Evolutionary conservation across 768 basidiomycete species (phyloP), one percentile per base, ranked within the genome.

Genomic region (Cantharellus anzutake): DNA sequence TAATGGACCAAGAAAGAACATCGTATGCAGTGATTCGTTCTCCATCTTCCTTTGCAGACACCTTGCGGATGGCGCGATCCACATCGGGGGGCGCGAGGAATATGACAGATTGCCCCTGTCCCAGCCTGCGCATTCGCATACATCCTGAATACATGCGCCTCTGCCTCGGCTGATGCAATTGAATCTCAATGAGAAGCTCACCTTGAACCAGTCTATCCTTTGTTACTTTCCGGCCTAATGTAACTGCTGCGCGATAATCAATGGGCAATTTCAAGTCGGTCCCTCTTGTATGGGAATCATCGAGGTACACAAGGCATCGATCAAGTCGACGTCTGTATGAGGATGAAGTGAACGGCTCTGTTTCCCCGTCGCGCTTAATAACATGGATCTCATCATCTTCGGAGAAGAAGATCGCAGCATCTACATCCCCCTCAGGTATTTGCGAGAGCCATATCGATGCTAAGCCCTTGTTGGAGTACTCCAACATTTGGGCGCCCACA

Each of bases 201-300:
- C 78, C 79, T 71, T 80, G 79, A 2, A 73, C 67, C 3, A 80
- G 64, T 52, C 73, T 69, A 67, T 80, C 79, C 59, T 80, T 80
- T 0, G 74, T 76, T 4, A 59, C 7, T 34, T 56, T 57, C 55
- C 52, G 58, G 37, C 58, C 58, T 38, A 59, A 37, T 7, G 58
- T 59, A 5, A 59, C 58, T 20, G 58, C 58, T 5, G 58, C 58
- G 16, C 48, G 16, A 5, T 11, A 11, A 5, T n/a, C 50, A 5
- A 7, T 5, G n/a, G 58, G 55, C 20, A 59, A 7, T 51, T 59
- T 59, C 14, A 59, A 56, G 37, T 59, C 58, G 5, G 58, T 59
- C 11, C 58, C 58, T 55, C 58, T 5, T 7, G 58, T 59, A 37
- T 59, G 58, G 37, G 48, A 48, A 56, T 59, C 58, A 55, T 59